Evolutionary conservation across 768 basidiomycete species (phyloP).

Genomic region (Pholiota conissans): DNA sequence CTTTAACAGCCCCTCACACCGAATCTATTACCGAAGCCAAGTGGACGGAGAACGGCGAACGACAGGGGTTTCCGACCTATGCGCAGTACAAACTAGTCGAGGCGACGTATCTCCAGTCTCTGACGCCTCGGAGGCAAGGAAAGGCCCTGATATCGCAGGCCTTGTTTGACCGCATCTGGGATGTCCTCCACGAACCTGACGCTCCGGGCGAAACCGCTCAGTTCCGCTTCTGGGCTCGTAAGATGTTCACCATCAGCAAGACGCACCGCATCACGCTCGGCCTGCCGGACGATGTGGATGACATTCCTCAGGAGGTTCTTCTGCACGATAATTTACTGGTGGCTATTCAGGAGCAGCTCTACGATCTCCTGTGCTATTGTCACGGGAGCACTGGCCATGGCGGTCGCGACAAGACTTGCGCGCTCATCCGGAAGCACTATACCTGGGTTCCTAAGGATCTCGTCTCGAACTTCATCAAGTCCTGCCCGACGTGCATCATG

Average conservation of each 20-base stretch:
- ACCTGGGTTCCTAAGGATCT: conserved; percentile 87
- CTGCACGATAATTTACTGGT: conserved; percentile 74
- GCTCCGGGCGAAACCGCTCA: conserved; percentile 54
- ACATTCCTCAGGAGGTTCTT: conserved; percentile 43
- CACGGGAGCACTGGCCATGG: conserved; percentile 68
- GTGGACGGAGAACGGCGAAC: conserved; percentile 12
- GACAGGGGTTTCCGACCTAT: conserved; percentile 60
- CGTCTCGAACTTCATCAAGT: conserved; percentile 74
- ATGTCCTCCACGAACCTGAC: conserved; percentile 57
- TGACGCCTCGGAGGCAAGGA: conserved; percentile 53
- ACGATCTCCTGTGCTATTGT: conserved; percentile 73
- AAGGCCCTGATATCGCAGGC: conserved; percentile 75
- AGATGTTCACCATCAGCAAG: conserved; percentile 66
- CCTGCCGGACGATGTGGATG: conserved; percentile 15
- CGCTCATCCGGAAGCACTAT: conserved; percentile 65
- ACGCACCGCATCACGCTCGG: conserved; percentile 28
- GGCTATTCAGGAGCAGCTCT: conserved; percentile 76
- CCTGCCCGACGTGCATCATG: conserved; percentile 72
- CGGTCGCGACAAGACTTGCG: conserved; percentile 78
- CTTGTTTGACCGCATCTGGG: conserved; percentile 74
- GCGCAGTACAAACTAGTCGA: conserved; percentile 61
- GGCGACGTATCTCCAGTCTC: conserved; percentile 53
- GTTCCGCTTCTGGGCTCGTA: conserved; percentile 82
- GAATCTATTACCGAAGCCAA: conserved; percentile 5
- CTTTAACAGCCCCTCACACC: conserved; percentile 11